Base-by-base conservation (phyloP, 257 asterid species). In the Capsicum pubescens region DNA sequence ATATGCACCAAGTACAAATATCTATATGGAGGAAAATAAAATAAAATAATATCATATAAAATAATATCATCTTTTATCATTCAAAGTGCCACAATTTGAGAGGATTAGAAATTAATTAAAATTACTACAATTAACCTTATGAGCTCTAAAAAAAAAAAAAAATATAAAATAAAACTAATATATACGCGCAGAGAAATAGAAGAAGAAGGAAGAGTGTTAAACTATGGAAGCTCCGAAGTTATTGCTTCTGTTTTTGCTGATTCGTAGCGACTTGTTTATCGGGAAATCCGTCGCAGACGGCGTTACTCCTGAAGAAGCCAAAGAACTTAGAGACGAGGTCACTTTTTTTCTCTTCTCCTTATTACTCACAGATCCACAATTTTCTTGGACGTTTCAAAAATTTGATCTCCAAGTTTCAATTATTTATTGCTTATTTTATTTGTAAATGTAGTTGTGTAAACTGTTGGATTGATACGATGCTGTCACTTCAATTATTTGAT, bases 291-390 rank as follows among this genome's bases (percentile, higher is more conserved):
- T 87, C 26, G 90, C 97, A 0, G 98, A 94, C 76, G 97, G 95
- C 86, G 98, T 96, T 82, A 91, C 95, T 80, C 87, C 90, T 74
- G 90, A 92, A 59, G 98, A 94, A 88, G 95, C 98, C 67, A 89
- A 81, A 87, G 87, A 90, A 83, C 98, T 94, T 89, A 90, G 98
- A 89, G 97, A 94, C 83, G 99, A 96, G 97, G 99, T 96, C 21
- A 74, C 35, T n/a, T 17, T 68, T 44, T 26, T 17, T 84, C 10
- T 81, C 13, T 42, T 52, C 7, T 63, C 44, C 6, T 42, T 46
- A 44, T 48, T 36, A 66, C 9, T 77, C 48, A 16, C 63, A 21
- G 79, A 63, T 83, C 82, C 52, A 82, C 86, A 56, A 74, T 83
- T 55, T 26, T 26, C 32, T 26, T 26, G 32, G 1, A 26, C 32